Percentiles rank a stretch among this genome's conserved stretches.
phyloP scores from a whole-genome alignment of 306 rosid species.

The Prunus padus region DNA sequence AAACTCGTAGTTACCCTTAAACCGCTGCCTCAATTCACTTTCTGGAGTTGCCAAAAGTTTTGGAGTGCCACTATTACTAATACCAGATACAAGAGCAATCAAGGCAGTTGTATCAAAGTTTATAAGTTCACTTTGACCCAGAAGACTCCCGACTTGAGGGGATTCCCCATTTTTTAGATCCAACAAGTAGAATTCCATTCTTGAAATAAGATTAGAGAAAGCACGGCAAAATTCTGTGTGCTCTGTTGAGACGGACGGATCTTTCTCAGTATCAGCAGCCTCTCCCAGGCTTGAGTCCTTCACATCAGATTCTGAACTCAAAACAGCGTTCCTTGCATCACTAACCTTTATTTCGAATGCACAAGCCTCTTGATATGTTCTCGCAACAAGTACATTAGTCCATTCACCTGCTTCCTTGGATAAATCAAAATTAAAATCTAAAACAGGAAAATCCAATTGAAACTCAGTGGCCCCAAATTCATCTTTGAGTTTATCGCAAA shows the following conservation, averaged over 20 bases:
- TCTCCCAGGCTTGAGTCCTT: conserved; percentile 18
- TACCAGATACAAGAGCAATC: conserved; percentile 84
- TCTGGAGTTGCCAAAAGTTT: conserved; percentile 79
- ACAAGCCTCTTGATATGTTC: conserved; percentile 55
- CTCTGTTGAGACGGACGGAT: conserved; percentile 14
- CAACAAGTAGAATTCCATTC: conserved; percentile 38
- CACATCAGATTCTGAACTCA: conserved; percentile 18
- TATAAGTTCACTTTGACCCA: conserved; percentile 44
- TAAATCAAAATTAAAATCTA: conserved; percentile 18
- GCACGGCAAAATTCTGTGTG: conserved; percentile 26
- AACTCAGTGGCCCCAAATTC: conserved; percentile 60
- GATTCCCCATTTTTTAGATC: conserved; percentile 22
- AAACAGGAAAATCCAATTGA: conserved; percentile 45
- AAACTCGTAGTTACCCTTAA: conserved; percentile 84
- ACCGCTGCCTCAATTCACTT: conserved; percentile 63
- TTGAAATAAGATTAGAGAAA: conserved; percentile 43
- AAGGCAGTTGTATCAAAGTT: conserved; percentile 92
- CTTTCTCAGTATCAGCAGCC: conserved; percentile 27
- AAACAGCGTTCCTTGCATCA: conserved; percentile 24
- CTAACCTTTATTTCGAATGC: conserved; percentile 54
- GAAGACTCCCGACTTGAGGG: conserved; percentile 6
- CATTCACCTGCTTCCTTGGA: conserved; percentile 65
- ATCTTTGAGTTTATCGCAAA: conserved; percentile 42
- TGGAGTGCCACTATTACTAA: conserved; percentile 68
- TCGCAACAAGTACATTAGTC: conserved; percentile 48